Conservation (phyloP, 768 basidiomycete species). For the Coprinellus micaceus region DNA sequence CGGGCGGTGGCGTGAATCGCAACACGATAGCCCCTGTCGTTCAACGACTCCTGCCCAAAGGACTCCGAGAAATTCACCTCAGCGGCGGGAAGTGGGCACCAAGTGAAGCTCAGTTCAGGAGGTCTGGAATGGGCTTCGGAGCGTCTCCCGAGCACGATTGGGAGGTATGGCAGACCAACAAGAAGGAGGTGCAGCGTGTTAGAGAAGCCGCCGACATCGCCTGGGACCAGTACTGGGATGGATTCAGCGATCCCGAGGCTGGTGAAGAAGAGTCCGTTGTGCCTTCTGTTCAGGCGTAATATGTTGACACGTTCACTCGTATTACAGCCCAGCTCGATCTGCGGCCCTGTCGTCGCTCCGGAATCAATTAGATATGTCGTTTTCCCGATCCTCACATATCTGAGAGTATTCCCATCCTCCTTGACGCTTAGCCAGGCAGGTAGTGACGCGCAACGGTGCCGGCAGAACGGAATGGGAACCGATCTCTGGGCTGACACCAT, state of each 20-base stretch:
- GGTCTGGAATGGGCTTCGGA: constrained; percentile 68
- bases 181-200: constrained; percentile 48
- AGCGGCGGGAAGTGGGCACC: constrained; percentile 68
- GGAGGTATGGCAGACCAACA: constrained; percentile 64
- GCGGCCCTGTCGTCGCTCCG: too few relatives aligned
- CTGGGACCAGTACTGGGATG: constrained; percentile 22
- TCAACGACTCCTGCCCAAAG: constrained; percentile 47
- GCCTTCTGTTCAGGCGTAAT: too few relatives aligned
- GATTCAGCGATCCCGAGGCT: background rate
- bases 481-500: too few relatives aligned
- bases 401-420: too few relatives aligned
- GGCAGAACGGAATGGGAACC: too few relatives aligned
- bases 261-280: background rate
- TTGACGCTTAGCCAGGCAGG: too few relatives aligned
- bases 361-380: too few relatives aligned
- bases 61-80: constrained; percentile 67
- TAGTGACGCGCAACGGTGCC: too few relatives aligned
- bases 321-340: too few relatives aligned
- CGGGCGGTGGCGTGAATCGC: constrained; percentile 73
- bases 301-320: too few relatives aligned
- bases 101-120: constrained; percentile 48
- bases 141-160: constrained; percentile 52
- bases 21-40: constrained; percentile 50
- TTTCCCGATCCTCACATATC: too few relatives aligned
- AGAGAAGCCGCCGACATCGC: constrained; percentile 43